A percentile compares a stretch with the other conserved stretches of the same genome.
Conservation (phyloP, 2,329 filamentous ascomycete genomes). For the Alternaria ventricosa region DNA sequence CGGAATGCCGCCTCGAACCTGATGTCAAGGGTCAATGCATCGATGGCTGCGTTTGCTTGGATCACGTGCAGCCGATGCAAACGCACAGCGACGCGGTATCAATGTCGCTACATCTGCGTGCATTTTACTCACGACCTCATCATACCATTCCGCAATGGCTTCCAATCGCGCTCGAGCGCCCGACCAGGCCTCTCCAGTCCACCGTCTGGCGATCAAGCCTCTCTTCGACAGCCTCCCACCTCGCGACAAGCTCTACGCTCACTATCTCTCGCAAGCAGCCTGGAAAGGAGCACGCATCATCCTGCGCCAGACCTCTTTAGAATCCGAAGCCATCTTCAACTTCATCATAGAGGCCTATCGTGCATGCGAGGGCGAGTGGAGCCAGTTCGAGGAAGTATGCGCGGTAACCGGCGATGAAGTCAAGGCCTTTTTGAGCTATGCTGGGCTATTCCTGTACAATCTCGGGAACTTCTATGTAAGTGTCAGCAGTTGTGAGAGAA, state of each 20-base stretch:
- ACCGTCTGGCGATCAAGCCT: background rate
- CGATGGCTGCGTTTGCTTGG: background rate
- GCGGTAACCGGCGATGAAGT: background rate
- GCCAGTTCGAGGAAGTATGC: background rate
- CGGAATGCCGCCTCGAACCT: background rate
- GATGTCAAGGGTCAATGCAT: background rate
- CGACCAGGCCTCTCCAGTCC: background rate
- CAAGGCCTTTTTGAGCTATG: background rate
- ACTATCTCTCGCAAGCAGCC: background rate
- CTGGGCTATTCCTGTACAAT: background rate
- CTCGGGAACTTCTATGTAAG: background rate
- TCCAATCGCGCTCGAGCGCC: background rate
- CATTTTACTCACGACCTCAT: background rate
- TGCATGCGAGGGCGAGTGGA: background rate
- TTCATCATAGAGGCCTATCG: background rate
- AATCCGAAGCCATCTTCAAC: background rate
- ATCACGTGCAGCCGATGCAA: background rate
- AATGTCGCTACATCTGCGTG: background rate
- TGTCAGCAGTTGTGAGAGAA: background rate
- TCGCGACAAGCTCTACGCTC: background rate
- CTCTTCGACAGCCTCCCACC: background rate
- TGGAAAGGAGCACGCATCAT: background rate
- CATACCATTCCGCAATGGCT: background rate
- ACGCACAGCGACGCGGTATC: background rate
- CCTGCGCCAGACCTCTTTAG: background rate